Base-by-base conservation (phyloP, 148 eudicot genomes). In the Euryodendron excelsum region DNA sequence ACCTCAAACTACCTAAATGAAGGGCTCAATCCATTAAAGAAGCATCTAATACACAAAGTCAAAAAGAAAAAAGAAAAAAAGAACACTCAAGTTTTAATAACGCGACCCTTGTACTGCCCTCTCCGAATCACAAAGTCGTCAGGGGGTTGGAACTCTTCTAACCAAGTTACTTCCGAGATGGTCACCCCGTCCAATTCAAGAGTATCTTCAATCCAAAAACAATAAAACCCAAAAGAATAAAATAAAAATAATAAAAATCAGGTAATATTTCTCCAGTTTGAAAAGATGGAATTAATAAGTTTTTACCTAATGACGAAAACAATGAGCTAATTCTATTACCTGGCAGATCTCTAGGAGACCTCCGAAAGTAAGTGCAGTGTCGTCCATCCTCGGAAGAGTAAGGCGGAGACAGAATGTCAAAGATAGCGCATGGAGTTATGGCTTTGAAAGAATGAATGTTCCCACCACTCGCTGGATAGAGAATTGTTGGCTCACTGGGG, bases 391-490 rank as follows among this genome's bases (percentile, higher is more conserved):
- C 95, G 31, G 98, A 81, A 62, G 89, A 85, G 78, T 96, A 96
- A 28, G 98, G 99, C 0, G 99, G 99, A 47, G 99, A 87, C 79
- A 96, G 89, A 79, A 96, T 93, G 86, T 96, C 99, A 72, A 96
- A 96, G 79, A 96, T 80, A 36, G 99, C 99, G 74, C 97, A 91
- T 0, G 97, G 99, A 61, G 98, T 90, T 44, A 93, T 73, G 21
- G 99, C 99, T 82, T 83, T 90, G 87, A 96, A 96, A 82, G 87
- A 87, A 83, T 96, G 99, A 70, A 96, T 89, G 88, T 96, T 96
- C 77, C 99, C 98, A n/a, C 98, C 99, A 70, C 79, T 84, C 9
- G 91, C 77, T 53, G 99, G 99, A 79, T 96, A 93, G 30, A 96
- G 86, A 63, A 89, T 79, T 0, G 99, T 96, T 11, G 99, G 84